A percentile compares a stretch with the other conserved stretches of the same genome.
These are phyloP conservation scores for Phlebiopsis flavidoalba DNA, from an alignment of 768 basidiomycete species.

Conservation along the genomic window DNA sequence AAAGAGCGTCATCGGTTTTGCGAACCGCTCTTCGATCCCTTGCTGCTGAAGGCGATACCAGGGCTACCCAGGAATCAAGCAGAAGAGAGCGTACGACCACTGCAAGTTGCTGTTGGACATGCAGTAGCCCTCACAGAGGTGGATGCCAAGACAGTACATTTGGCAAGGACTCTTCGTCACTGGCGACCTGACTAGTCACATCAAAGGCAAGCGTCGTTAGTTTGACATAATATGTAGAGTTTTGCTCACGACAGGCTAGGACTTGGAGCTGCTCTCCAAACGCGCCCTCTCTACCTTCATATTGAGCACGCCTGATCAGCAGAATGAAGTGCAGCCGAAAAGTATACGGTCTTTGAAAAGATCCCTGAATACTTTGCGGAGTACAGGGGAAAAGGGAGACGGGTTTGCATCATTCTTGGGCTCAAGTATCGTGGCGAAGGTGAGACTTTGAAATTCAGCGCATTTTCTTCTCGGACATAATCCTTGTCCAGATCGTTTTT, in stretches of 20 bases:
- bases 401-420: slow-evolving; percentile 79
- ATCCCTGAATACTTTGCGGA: slow-evolving; percentile 91
- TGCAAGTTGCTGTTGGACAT: slow-evolving; percentile 66
- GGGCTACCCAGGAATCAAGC: slow-evolving; percentile 8
- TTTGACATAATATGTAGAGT: neutral
- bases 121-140: slow-evolving; percentile 58
- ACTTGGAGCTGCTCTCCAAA: slow-evolving; percentile 54
- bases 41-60: slow-evolving; percentile 35
- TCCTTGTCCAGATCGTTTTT: slow-evolving; percentile 55
- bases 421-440: slow-evolving; percentile 82
- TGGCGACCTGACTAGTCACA: slow-evolving; percentile 65
- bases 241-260: neutral
- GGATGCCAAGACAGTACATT: slow-evolving; percentile 62
- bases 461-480: neutral
- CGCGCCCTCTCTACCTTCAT: slow-evolving; percentile 62
- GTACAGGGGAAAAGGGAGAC: slow-evolving; percentile 81
- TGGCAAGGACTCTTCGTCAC: slow-evolving; percentile 81
- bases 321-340: slow-evolving; percentile 70
- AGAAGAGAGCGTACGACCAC: slow-evolving; percentile 23
- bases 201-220: slow-evolving; percentile 52
- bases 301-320: slow-evolving; percentile 54
- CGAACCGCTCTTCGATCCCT: slow-evolving; percentile 82
- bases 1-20: slow-evolving; percentile 89
- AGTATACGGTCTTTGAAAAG: slow-evolving; percentile 51
- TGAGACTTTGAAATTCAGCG: slow-evolving; percentile 24